These are phyloP conservation scores for Psilocybe subaeruginosa DNA, from an alignment of 768 basidiomycete genomes.

Conservation along the genomic window DNA sequence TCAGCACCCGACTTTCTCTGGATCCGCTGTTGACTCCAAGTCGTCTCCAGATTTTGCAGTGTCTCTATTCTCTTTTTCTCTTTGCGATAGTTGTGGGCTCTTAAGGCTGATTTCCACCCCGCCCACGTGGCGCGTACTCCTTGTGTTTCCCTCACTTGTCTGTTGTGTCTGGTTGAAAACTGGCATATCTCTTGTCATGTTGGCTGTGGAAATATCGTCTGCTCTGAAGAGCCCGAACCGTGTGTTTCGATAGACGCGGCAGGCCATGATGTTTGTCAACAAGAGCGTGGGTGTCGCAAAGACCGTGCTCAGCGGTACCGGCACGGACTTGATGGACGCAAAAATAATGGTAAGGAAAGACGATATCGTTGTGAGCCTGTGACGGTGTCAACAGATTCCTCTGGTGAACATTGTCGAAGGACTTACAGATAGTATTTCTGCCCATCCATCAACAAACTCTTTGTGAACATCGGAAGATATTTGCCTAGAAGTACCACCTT, in stretches of 20 bases:
- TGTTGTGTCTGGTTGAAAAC: neutral
- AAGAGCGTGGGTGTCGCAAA: neutral
- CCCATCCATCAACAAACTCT: constrained; percentile 28
- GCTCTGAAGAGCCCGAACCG: neutral
- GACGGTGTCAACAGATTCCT: constrained; percentile 16
- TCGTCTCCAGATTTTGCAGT: too few species aligned
- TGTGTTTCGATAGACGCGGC: neutral
- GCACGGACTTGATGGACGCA: neutral
- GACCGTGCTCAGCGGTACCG: neutral
- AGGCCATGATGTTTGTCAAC: constrained; percentile 2
- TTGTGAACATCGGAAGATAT: constrained; percentile 27
- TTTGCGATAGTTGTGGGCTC: neutral
- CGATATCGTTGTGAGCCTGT: constrained; percentile 8
- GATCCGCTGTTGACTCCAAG: too few species aligned
- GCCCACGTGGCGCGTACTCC: neutral
- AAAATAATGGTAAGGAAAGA: neutral
- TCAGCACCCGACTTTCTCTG: too few species aligned
- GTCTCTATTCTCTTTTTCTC: neutral
- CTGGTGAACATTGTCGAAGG: neutral
- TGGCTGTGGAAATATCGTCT: neutral
- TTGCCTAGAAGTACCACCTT: constrained; percentile 21
- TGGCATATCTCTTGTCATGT: neutral
- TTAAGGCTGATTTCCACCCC: neutral
- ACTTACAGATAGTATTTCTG: constrained; percentile 35
- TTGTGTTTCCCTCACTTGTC: neutral